These are phyloP conservation scores for Ceratobasidium sp. DNA, from an alignment of 1,284 basidiomycete genomes.

Conservation along the genomic window DNA sequence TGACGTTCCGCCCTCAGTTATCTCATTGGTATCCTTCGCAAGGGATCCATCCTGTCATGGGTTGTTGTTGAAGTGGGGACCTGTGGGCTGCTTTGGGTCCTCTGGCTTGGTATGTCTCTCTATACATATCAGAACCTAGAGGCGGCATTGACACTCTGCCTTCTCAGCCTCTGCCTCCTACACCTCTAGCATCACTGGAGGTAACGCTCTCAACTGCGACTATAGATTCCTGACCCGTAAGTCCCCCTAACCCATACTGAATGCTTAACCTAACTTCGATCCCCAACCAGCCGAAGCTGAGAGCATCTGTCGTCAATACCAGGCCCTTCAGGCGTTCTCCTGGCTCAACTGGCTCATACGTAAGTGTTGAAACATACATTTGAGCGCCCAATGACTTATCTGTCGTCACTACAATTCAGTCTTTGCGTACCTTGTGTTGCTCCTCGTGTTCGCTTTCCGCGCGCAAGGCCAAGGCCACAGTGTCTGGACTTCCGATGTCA, in stretches of 20 bases:
- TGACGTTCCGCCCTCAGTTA: constrained; percentile 6
- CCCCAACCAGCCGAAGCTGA: constrained; percentile 39
- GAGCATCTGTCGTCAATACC: constrained; percentile 46
- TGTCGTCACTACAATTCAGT: not conserved
- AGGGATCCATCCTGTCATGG: constrained; percentile 43
- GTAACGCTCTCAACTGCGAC: constrained; percentile 34
- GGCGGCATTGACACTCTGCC: constrained; percentile 4
- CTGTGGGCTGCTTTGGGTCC: constrained; percentile 45
- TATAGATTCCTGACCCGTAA: not conserved
- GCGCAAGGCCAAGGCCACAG: constrained; percentile 19
- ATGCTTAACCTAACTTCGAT: not conserved
- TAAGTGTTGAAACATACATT: constrained; percentile 5
- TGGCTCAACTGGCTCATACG: constrained; percentile 50
- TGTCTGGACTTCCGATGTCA: constrained; percentile 31
- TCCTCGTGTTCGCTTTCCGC: constrained; percentile 11
- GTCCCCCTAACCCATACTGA: not conserved
- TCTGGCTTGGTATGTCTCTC: constrained; percentile 46
- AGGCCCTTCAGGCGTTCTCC: constrained; percentile 47
- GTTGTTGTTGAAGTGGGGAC: constrained; percentile 44
- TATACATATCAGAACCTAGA: not conserved
- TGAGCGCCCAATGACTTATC: not conserved
- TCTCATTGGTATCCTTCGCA: constrained; percentile 33
- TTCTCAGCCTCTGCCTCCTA: constrained; percentile 37
- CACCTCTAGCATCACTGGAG: constrained; percentile 33
- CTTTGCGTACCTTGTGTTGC: constrained; percentile 5